phyloP scores from a whole-genome alignment of 257 asterid species.

The Forsythia suspensa region DNA sequence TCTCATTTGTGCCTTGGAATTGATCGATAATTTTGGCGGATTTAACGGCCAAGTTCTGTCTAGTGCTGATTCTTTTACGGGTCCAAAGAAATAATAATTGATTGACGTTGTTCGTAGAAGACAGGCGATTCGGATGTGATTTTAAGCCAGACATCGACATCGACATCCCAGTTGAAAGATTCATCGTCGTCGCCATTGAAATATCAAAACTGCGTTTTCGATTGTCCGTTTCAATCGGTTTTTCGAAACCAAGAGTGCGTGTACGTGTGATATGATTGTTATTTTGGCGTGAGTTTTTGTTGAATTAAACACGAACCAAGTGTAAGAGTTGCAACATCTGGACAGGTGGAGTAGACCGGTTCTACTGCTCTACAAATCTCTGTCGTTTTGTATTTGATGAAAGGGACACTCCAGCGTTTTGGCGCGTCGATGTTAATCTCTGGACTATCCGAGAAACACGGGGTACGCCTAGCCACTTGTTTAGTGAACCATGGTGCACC shows the following conservation, averaged over 20 bases:
- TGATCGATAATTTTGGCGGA: conserved; percentile 20
- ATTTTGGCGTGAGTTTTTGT: background rate
- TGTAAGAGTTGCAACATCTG: background rate
- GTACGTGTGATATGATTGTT: no score
- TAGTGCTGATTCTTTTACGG: conserved; percentile 16
- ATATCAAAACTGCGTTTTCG: background rate
- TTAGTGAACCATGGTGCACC: no score
- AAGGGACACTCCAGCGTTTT: background rate
- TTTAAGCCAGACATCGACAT: conserved; percentile 34
- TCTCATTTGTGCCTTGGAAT: conserved; percentile 12
- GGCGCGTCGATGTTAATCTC: background rate
- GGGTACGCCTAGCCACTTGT: no score
- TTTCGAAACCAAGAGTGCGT: no score
- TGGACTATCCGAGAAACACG: no score
- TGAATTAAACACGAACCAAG: background rate
- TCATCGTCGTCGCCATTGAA: conserved; percentile 55
- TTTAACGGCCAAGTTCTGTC: conserved; percentile 28
- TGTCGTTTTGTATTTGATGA: background rate
- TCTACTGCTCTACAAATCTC: background rate
- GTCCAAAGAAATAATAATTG: conserved; percentile 37
- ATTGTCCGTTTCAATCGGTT: background rate
- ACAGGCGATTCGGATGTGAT: conserved; percentile 43
- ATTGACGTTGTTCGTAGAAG: conserved; percentile 38
- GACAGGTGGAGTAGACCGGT: background rate
- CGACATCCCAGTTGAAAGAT: conserved; percentile 41